Evolutionary conservation across 1,284 basidiomycete species (phyloP).

Genomic region (Pyrrhoderma lamaoense): DNA sequence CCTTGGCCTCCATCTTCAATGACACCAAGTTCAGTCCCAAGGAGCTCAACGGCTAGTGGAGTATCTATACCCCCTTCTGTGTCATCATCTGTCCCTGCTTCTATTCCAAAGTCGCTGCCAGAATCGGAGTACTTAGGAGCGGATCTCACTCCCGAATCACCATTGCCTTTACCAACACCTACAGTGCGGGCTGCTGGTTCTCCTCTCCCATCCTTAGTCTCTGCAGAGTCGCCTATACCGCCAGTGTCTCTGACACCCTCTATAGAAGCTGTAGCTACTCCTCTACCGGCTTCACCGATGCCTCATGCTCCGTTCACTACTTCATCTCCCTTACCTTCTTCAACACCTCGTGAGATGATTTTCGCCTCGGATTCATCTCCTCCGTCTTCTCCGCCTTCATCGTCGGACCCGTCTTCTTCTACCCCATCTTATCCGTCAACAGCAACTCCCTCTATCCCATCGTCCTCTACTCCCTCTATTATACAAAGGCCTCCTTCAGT

Average conservation of each 20-base stretch:
- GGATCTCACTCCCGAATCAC: conserved; percentile 10
- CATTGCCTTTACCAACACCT: conserved; percentile 1
- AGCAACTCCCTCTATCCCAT: conserved; percentile 23
- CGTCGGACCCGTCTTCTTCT: conserved; percentile 26
- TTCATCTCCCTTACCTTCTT: conserved; percentile 3
- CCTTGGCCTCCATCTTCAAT: conserved; percentile 15
- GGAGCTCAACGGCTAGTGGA: conserved; percentile 5
- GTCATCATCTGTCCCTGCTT: neutral
- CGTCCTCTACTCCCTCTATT: conserved; percentile 26
- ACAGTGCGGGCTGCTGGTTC: neutral
- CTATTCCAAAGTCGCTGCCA: neutral
- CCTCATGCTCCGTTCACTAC: neutral
- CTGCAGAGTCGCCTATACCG: conserved; percentile 6
- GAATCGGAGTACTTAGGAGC: too few relatives aligned
- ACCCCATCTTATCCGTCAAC: conserved; percentile 17
- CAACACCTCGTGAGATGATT: neutral
- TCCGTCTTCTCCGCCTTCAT: conserved; percentile 10
- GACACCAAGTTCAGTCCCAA: conserved; percentile 8
- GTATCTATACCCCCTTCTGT: conserved; percentile 1
- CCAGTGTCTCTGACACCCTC: conserved; percentile 9
- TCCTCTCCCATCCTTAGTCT: conserved; percentile 5
- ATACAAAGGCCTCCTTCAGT: conserved; percentile 23
- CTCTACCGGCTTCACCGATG: conserved; percentile 1
- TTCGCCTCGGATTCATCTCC: conserved; percentile 7
- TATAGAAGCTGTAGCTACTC: neutral